Base-by-base conservation (phyloP, 768 basidiomycete species). In the Mycena vitilis region DNA sequence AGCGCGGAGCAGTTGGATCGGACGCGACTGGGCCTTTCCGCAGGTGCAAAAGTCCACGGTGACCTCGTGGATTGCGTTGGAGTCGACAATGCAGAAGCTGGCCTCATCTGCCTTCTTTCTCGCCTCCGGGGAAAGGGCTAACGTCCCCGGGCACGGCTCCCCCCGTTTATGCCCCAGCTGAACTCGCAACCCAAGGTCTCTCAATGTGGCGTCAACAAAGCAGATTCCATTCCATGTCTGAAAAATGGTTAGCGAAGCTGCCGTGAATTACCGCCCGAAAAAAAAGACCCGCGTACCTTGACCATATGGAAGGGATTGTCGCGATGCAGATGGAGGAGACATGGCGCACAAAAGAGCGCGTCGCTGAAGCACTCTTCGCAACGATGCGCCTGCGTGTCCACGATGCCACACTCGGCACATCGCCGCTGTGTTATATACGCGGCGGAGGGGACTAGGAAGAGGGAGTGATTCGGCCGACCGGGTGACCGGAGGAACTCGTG, bases 11-110 rank as follows among this genome's bases (percentile, higher is more conserved):
- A 85, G 77, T 56, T 84, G 82, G 22, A 63, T 36, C 1, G 72
- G 18, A 73, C 75, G 44, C 63, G 74, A 25, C 20, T 69, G 47
- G 69, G 77, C 63, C 4, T 18, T 53, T 23, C 68, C 62, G n/a
- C 80, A 82, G 0, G 69, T 73, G 68, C 81, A 82, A 54, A 74
- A 82, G 49, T 78, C 75, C 0, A 82, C n/a, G 0, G 51, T 67
- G 4, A 81, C 75, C 4, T 64, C 59, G 45, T 81, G 78, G n/a
- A 80, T 63, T 1, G 69, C 66, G 53, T 77, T 63, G 25, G 36
- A 16, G 53, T 75, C 70, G 23, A 80, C 71, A 7, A 81, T 54
- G 7, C 73, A 60, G 60, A 81, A 79, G 23, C 74, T 68, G 45
- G 78, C 68, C 40, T 63, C 52, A 18, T 38, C 25, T 0, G 70